phyloP scores from a whole-genome alignment of 2,329 filamentous ascomycete genomes.

The Coniochaeta hoffmannii region DNA sequence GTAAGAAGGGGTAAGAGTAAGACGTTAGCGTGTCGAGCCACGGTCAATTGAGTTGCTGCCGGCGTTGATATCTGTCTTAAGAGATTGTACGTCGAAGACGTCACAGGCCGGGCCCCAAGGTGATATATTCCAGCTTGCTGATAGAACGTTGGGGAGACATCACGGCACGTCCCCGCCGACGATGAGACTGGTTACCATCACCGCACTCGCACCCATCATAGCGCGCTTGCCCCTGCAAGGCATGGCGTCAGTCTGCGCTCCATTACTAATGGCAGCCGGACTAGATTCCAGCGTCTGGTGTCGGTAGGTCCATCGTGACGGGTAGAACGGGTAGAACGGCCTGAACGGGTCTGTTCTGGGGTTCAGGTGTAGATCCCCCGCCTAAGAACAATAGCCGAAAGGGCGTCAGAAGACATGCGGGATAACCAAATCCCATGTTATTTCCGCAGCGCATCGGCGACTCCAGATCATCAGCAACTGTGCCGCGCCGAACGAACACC shows the following conservation, averaged over 20 bases:
- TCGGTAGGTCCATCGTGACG: too few species aligned
- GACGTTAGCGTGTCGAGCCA: neutral
- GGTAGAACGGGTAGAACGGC: too few species aligned
- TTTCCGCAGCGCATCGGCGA: neutral
- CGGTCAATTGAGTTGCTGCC: neutral
- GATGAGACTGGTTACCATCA: too few species aligned
- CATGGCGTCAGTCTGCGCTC: neutral
- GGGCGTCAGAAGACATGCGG: neutral
- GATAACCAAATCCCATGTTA: neutral
- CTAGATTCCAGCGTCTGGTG: neutral
- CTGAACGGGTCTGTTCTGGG: too few species aligned
- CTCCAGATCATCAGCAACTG: neutral
- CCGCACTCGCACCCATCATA: neutral
- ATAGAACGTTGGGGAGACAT: too few species aligned
- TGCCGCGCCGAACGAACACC: neutral
- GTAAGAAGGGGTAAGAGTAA: too few species aligned
- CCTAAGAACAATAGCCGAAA: neutral
- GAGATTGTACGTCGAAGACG: neutral
- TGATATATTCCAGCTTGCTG: too few species aligned
- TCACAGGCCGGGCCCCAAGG: too few species aligned
- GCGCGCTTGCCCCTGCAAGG: neutral
- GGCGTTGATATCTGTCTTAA: neutral
- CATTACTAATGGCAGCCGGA: neutral
- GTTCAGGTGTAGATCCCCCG: too few species aligned
- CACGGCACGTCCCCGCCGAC: neutral